Evolutionary conservation across 179 eudicot genomes (phyloP).

Genomic region (Spinacia oleracea): DNA sequence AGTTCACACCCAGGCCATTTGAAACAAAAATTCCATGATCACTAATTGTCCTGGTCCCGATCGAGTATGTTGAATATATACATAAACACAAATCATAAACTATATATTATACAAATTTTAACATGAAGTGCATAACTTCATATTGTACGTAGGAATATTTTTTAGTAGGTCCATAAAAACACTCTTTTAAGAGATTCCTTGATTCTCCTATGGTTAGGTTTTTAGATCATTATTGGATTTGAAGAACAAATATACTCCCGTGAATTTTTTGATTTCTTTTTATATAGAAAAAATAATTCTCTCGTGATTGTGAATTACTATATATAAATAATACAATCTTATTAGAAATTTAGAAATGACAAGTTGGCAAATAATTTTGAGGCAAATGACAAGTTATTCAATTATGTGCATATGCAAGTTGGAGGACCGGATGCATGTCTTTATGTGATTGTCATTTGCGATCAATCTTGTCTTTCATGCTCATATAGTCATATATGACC

Average conservation of each 20-base stretch:
- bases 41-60: not conserved
- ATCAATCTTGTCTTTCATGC: not conserved
- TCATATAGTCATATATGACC: slow-evolving; percentile 14
- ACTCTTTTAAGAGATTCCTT: not conserved
- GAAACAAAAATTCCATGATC: not conserved
- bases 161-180: slow-evolving; percentile 12
- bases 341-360: slow-evolving; percentile 3
- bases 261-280: not conserved
- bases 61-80: not conserved
- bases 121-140: not conserved
- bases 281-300: not conserved
- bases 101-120: not conserved
- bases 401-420: slow-evolving; percentile 4
- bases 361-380: slow-evolving; percentile 7
- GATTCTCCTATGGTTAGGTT: not conserved
- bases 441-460: slow-evolving; percentile 1
- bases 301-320: slow-evolving; percentile 17
- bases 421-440: not conserved
- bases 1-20: not conserved
- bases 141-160: not conserved
- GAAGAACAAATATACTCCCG: slow-evolving; percentile 1
- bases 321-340: no score
- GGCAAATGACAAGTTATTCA: slow-evolving; percentile 4
- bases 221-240: slow-evolving; percentile 6
- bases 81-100: not conserved